Evolutionary conservation across 306 rosid species (phyloP).

Genomic region (Cicer arietinum): DNA sequence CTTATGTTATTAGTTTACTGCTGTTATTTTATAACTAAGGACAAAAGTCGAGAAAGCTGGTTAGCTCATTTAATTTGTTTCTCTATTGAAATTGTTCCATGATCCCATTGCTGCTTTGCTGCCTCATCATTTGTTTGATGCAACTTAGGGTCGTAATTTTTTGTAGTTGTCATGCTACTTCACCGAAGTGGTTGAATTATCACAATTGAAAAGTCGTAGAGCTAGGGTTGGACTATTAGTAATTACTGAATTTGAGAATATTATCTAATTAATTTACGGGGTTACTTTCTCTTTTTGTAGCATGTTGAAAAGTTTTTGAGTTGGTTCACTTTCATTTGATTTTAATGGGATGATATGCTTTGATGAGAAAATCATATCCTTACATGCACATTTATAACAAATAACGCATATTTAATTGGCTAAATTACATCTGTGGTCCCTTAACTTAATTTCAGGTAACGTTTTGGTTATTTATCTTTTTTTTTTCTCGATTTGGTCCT

Average conservation of each 20-base stretch:
- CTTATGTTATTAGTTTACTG: neutral
- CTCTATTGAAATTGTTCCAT: constrained; percentile 19
- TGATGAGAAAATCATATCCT: neutral
- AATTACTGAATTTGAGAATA: neutral
- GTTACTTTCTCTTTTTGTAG: too few relatives aligned
- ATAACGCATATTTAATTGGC: too few relatives aligned
- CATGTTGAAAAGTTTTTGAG: constrained; percentile 9
- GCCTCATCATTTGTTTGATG: constrained; percentile 19
- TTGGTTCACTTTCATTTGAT: constrained; percentile 1
- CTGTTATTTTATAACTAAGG: constrained; percentile 63
- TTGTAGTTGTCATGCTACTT: neutral
- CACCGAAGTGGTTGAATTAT: constrained; percentile 14
- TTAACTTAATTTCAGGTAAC: too few relatives aligned
- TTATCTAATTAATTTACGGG: neutral
- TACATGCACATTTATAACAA: too few relatives aligned
- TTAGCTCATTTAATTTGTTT: constrained; percentile 51
- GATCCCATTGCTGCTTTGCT: constrained; percentile 8
- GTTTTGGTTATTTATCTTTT: too few relatives aligned
- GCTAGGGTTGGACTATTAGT: neutral
- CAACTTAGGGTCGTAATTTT: neutral
- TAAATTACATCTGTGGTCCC: too few relatives aligned
- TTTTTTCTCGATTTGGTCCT: too few relatives aligned
- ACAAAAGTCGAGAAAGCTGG: constrained; percentile 99
- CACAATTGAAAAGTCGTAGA: neutral
- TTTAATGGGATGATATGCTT: neutral